Conservation (phyloP, 352 stramenopile genomes). For the Saprolegnia diclina region DNA sequence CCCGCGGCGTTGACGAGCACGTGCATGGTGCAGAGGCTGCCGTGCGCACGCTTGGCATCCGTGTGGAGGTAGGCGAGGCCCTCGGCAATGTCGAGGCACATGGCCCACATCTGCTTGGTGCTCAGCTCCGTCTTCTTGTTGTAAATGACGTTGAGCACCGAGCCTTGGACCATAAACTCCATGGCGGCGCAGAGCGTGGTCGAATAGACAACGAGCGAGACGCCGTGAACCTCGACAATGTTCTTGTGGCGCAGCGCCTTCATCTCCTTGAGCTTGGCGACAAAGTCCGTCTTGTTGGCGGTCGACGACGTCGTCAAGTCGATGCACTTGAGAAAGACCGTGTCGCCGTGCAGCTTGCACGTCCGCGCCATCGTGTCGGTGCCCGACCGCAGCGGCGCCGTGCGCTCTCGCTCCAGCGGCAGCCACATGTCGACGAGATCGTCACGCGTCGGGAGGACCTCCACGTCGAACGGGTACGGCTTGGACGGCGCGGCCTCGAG, state of each 20-base stretch:
- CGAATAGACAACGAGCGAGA: slow-evolving; percentile 10
- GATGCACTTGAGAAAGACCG: slow-evolving; percentile 23
- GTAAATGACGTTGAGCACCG: neutral
- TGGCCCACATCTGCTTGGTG: neutral
- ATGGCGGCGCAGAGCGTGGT: slow-evolving; percentile 14
- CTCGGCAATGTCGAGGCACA: slow-evolving; percentile 15
- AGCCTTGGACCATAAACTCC: slow-evolving; percentile 18
- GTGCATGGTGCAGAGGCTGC: neutral
- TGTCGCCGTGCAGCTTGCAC: neutral
- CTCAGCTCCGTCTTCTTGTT: neutral
- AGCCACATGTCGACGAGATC: slow-evolving; percentile 6
- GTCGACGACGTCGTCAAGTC: slow-evolving; percentile 7
- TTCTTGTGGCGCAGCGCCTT: neutral
- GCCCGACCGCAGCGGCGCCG: neutral
- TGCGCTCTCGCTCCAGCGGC: slow-evolving; percentile 5
- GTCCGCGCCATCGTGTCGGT: neutral
- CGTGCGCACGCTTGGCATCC: neutral
- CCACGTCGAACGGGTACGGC: neutral
- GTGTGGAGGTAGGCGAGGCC: slow-evolving; percentile 14
- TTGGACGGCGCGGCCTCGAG: neutral
- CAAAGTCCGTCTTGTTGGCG: neutral
- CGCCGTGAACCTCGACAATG: slow-evolving; percentile 7
- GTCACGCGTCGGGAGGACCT: neutral
- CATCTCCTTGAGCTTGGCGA: neutral
- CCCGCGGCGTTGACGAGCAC: slow-evolving; percentile 5